phyloP scores from a whole-genome alignment of 306 rosid species.

The Cucurbita maxima region DNA sequence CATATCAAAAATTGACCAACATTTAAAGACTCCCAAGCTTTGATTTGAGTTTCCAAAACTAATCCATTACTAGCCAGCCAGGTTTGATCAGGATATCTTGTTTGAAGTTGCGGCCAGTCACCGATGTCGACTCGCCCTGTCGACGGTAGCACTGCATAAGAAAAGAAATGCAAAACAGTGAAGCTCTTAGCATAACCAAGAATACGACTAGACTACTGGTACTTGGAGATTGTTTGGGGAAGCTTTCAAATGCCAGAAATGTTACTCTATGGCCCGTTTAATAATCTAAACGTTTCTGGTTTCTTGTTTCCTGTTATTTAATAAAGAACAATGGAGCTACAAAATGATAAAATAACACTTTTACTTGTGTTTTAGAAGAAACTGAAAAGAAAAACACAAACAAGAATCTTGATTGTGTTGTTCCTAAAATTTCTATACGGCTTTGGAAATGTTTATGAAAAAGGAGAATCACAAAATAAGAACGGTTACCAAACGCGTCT shows the following conservation, averaged over 20 bases:
- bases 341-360: too few species aligned
- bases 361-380: too few species aligned
- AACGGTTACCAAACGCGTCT: too few species aligned
- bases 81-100: conserved; percentile 65
- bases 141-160: conserved; percentile 84
- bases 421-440: too few species aligned
- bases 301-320: too few species aligned
- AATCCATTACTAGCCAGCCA: conserved; percentile 81
- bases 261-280: neutral
- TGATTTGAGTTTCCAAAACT: conserved; percentile 11
- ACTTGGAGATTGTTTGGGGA: neutral
- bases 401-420: too few species aligned
- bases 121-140: conserved; percentile 84
- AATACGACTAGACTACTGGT: neutral
- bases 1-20: neutral
- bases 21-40: neutral
- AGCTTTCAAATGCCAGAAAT: neutral
- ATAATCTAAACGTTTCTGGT: too few species aligned
- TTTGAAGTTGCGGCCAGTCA: conserved; percentile 80
- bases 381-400: too few species aligned
- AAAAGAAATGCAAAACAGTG: conserved; percentile 4
- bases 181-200: neutral
- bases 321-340: too few species aligned
- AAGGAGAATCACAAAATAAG: too few species aligned
- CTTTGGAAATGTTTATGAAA: too few species aligned